Base-by-base conservation (phyloP, 2,329 filamentous ascomycete genomes). In the Arthrobotrys sphaeroides region DNA sequence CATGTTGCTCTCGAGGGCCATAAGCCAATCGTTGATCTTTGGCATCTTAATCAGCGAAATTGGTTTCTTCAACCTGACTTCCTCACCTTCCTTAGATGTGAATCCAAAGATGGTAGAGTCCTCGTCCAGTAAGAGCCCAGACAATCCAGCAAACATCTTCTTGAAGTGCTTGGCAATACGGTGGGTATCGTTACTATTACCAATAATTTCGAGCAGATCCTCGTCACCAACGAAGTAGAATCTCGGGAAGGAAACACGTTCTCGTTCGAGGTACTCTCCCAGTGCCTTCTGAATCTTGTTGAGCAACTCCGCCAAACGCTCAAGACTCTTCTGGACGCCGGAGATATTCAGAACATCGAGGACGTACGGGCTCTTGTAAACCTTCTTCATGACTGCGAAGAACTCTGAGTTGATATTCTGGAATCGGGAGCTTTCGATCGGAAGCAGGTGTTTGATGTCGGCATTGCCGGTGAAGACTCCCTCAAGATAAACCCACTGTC, bases 211-310 rank as follows among this genome's bases (percentile, higher is more conserved):
- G 22, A 99, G 87, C 69, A 99, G 85, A 83, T 99, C 95, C 81
- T 99, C 96, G 80, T 99, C 96, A 82, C 95, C 95, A 68, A 99
- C 96, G 80, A 99, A 99, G 85, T 99, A 99, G 85, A 99, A 99
- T 72, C 95, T 90, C 47, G 95, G 95, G 84, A 99, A 99, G 0
- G 94, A 96, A 0, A 98, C 91, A 83, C 95, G 90, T 84, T 99
- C 95, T 81, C 95, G 94, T 83, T 99, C 96, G 36, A 99, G 89
- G 80, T 99, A 99, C 84, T 99, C 95, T 83, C 95, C 95, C 7
- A 99, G 88, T 1, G 96, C 96, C 84, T 99, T 99, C 81, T 99
- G 95, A 76, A 99, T 99, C 86, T 98, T 98, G 88, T 97, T 96
- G 69, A 99, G 87, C 79, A 98, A 86, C 81, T 99, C 95, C n/a